A percentile compares a stretch with the other conserved stretches of the same genome.
Conservation (phyloP, 352 stramenopile genomes). For the Phytopythium boreale region DNA sequence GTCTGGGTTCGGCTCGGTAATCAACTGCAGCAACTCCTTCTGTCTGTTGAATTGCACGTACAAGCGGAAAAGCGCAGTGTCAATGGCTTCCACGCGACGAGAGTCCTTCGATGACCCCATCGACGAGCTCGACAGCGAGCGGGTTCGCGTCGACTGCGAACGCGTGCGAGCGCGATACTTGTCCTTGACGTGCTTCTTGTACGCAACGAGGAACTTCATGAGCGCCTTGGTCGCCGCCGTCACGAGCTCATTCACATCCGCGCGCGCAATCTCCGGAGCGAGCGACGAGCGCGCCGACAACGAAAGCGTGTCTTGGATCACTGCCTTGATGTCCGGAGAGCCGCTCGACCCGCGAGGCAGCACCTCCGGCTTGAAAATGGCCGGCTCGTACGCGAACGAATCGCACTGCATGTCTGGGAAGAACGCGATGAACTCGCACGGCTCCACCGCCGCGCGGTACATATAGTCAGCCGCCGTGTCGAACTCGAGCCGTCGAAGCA, state of each 20-base stretch:
- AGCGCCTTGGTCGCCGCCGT: slow-evolving; percentile 64
- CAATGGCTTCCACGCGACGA: slow-evolving; percentile 75
- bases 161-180: slow-evolving; percentile 43
- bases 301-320: slow-evolving; percentile 67
- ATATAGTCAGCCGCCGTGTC: slow-evolving; percentile 77
- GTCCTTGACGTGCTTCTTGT: slow-evolving; percentile 83
- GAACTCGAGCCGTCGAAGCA: slow-evolving; percentile 80
- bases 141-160: slow-evolving; percentile 31
- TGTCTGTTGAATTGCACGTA: slow-evolving; percentile 79
- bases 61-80: slow-evolving; percentile 80
- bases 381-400: slow-evolving; percentile 82
- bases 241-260: slow-evolving; percentile 53
- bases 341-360: slow-evolving; percentile 69
- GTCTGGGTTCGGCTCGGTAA: slow-evolving; percentile 62
- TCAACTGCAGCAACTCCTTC: slow-evolving; percentile 73
- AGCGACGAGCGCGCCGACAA: slow-evolving; percentile 29
- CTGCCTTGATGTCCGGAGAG: slow-evolving; percentile 71
- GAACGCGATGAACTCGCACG: slow-evolving; percentile 85
- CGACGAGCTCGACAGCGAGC: slow-evolving; percentile 28
- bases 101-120: slow-evolving; percentile 64
- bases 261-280: slow-evolving; percentile 54
- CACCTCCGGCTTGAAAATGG: slow-evolving; percentile 81
- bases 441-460: slow-evolving; percentile 82
- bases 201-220: slow-evolving; percentile 77
- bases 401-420: slow-evolving; percentile 79